Percentiles rank a stretch among this genome's conserved stretches.
phyloP scores from a whole-genome alignment of 2,329 filamentous ascomycete species.

The Ophiocordyceps australis region DNA sequence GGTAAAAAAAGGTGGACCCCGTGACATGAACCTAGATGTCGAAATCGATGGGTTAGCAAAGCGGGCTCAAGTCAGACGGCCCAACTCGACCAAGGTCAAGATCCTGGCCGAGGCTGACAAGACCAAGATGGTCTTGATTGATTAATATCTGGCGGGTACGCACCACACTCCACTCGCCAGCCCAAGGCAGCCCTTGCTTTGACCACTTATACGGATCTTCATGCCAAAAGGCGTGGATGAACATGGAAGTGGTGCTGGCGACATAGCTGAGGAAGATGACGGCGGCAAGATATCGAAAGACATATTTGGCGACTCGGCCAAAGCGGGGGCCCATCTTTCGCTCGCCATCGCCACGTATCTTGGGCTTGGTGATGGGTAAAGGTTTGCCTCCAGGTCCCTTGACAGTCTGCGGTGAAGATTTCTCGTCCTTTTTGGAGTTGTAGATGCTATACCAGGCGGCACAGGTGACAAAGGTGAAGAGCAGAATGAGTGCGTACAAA shows the following conservation, averaged over 20 bases:
- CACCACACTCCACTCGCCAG: slow-evolving; percentile 61
- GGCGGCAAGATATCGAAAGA: slow-evolving; percentile 60
- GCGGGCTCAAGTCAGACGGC: too few relatives aligned
- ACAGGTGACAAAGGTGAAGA: slow-evolving; percentile 29
- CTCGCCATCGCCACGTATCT: slow-evolving; percentile 28
- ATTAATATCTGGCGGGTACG: slow-evolving; percentile 12
- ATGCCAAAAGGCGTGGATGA: slow-evolving; percentile 48
- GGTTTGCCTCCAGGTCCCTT: slow-evolving; percentile 81
- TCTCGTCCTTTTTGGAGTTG: slow-evolving; percentile 29
- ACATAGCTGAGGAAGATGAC: slow-evolving; percentile 59
- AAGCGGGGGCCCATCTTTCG: slow-evolving; percentile 31
- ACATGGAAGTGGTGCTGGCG: slow-evolving; percentile 54
- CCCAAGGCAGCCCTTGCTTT: slow-evolving; percentile 42
- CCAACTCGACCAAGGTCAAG: too few relatives aligned
- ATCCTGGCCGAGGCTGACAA: too few relatives aligned
- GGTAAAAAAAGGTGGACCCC: slow-evolving; percentile 72
- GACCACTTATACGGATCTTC: slow-evolving; percentile 19
- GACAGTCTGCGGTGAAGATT: slow-evolving; percentile 25
- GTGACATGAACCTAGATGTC: slow-evolving; percentile 58
- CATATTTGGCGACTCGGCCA: slow-evolving; percentile 45
- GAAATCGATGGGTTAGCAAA: neutral
- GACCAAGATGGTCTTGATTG: neutral
- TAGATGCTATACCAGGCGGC: slow-evolving; percentile 34
- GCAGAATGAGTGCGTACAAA: slow-evolving; percentile 31
- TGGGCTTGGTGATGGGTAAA: slow-evolving; percentile 49